Conservation (phyloP, 768 basidiomycete genomes). For the Brasilioporus rufonigricans region DNA sequence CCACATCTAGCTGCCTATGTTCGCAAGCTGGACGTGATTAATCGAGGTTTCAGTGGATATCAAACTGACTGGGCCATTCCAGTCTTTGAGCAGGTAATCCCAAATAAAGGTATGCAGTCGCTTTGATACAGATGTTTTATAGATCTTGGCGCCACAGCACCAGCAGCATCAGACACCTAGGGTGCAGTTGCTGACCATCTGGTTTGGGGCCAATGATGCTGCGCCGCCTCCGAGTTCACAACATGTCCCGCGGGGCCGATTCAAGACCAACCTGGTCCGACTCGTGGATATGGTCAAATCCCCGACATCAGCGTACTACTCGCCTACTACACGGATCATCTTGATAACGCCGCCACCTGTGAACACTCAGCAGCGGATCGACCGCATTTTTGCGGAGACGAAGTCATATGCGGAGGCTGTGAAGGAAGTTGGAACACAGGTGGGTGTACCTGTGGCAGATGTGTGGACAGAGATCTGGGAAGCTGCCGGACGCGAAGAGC, state of each 20-base stretch:
- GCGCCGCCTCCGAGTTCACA: slow-evolving; percentile 62
- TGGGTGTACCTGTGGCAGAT: slow-evolving; percentile 65
- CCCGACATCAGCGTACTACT: slow-evolving; percentile 61
- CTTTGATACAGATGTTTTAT: not conserved
- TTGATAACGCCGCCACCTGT: slow-evolving; percentile 87
- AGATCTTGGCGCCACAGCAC: slow-evolving; percentile 59
- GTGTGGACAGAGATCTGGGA: slow-evolving; percentile 73
- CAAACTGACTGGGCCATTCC: slow-evolving; percentile 86
- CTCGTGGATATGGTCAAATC: slow-evolving; percentile 64
- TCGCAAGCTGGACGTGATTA: slow-evolving; percentile 81
- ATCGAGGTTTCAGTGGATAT: slow-evolving; percentile 83
- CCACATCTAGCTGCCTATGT: slow-evolving; percentile 61
- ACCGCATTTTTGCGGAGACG: slow-evolving; percentile 59
- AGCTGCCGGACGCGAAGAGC: slow-evolving; percentile 63
- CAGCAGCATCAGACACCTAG: slow-evolving; percentile 50
- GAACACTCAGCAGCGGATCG: slow-evolving; percentile 56
- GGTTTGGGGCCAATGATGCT: slow-evolving; percentile 92
- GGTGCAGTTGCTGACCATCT: slow-evolving; percentile 75
- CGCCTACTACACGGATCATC: slow-evolving; percentile 70
- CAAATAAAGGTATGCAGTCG: not conserved
- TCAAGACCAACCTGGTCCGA: slow-evolving; percentile 57
- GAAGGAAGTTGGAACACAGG: slow-evolving; percentile 52
- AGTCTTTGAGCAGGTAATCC: slow-evolving; percentile 65
- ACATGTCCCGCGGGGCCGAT: slow-evolving; percentile 71
- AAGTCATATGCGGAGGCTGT: slow-evolving; percentile 71